These are phyloP conservation scores for Yarrowia osloensis DNA, from an alignment of 805 yeast species.

Conservation along the genomic window DNA sequence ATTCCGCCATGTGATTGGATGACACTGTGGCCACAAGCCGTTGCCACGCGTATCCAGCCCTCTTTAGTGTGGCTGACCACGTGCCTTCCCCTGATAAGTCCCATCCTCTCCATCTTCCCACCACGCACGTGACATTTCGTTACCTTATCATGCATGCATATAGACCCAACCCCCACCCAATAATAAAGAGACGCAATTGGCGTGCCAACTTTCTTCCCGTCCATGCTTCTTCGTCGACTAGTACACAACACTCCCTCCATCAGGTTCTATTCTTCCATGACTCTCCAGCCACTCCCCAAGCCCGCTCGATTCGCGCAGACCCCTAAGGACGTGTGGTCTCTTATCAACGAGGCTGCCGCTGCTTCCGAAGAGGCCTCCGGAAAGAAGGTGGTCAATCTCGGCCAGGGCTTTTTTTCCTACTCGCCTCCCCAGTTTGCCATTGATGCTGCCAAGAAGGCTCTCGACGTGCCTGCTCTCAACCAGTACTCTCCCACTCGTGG, in stretches of 20 bases:
- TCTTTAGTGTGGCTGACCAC: slow-evolving; percentile 3
- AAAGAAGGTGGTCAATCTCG: slow-evolving; percentile 82
- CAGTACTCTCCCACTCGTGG: slow-evolving; percentile 95
- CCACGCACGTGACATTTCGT: slow-evolving; percentile 24
- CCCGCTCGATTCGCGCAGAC: slow-evolving; percentile 38
- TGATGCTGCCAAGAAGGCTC: slow-evolving; percentile 74
- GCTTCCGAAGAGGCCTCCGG: slow-evolving; percentile 67
- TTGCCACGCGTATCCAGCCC: background rate
- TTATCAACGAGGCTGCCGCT: slow-evolving; percentile 94
- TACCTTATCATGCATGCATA: slow-evolving; percentile 29
- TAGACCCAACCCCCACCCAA: slow-evolving; percentile 19
- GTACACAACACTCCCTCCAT: background rate
- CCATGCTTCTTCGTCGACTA: slow-evolving; percentile 16
- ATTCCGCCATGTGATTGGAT: background rate
- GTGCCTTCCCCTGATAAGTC: background rate
- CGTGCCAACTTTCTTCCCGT: background rate
- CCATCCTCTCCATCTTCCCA: background rate
- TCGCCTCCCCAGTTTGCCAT: slow-evolving; percentile 94
- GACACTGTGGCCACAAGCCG: background rate
- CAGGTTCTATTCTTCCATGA: slow-evolving; percentile 15
- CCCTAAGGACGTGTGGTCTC: slow-evolving; percentile 90
- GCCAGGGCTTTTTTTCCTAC: slow-evolving; percentile 97
- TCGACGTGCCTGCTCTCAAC: slow-evolving; percentile 71
- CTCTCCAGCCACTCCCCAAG: slow-evolving; percentile 30
- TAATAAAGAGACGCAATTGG: slow-evolving; percentile 4